Evolutionary conservation across 306 rosid genomes (phyloP), one percentile per base, ranked within the genome.

Genomic region (Adenanthera pavonina): DNA sequence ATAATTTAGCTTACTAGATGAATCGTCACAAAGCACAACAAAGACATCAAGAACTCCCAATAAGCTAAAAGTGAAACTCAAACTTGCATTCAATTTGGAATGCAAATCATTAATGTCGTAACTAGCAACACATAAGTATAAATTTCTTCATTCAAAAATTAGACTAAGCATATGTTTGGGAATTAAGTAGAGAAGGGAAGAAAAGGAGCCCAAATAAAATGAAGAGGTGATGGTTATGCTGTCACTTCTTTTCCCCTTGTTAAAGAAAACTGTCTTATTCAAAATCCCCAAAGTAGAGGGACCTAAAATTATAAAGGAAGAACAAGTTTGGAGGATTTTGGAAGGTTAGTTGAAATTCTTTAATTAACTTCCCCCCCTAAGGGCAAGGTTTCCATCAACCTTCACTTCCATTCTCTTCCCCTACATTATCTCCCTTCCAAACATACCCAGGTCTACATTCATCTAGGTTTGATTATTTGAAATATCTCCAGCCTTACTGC

Each of bases 91-190:
- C 64, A 20, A 57, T 7, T 20, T 57, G 15, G 35, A 30, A 30
- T n/a, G 66, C 66, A 60, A 60, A 60, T 60, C 11, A 60, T 4
- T 11, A 25, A 25, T 30, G 66, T 10, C 6, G n/a, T 38, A 65
- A 65, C 25, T 38, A 38, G 25, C 33, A 66, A 38, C 14, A 17
- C 15, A 3, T 38, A 36, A 41, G 5, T 40, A 66, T 0, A 38
- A 40, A n/a, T 40, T 66, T n/a, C 71, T 66, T 66, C 30, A 17
- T 66, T 66, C 49, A 66, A 38, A 25, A 33, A 17, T 66, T 66
- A 40, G 16, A 60, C 38, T 1, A 60, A 10, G 16, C 36, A 10
- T 30, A 30, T 60, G 36, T 60, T 30, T 3, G 16, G 17, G 7
- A 25, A 25, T 20, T 54, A 60, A 59, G 65, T 8, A 9, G 36